Evolutionary conservation across 345 rosid genomes (phyloP).

Genomic region (Syzygium aromaticum): DNA sequence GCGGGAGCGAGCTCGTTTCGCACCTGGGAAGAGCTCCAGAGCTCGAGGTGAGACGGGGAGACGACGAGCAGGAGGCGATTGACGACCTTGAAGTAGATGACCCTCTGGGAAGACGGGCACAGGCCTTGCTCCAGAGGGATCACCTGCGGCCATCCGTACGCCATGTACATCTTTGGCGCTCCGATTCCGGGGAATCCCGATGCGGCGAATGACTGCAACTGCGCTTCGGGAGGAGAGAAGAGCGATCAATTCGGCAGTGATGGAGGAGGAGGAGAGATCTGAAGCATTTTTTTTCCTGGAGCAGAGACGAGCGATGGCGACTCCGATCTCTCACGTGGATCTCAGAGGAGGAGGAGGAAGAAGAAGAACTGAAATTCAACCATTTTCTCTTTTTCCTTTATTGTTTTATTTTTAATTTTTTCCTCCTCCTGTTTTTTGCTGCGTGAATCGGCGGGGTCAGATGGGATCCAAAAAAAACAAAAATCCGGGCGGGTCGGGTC

Average conservation of each 20-base stretch:
- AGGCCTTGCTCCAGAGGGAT: conserved; percentile 61
- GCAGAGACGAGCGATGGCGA: background rate
- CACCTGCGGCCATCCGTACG: conserved; percentile 99
- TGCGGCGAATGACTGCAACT: background rate
- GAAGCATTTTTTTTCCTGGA: background rate
- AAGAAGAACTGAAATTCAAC: background rate
- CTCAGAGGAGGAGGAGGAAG: background rate
- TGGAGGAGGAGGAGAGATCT: background rate
- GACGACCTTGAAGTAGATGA: conserved; percentile 62
- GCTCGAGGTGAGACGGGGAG: conserved; percentile 79
- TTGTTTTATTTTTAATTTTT: background rate
- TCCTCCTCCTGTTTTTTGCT: background rate
- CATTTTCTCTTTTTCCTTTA: background rate
- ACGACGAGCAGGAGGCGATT: conserved; percentile 62
- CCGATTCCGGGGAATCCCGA: background rate
- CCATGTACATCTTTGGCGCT: conserved; percentile 73
- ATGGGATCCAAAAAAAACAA: too few relatives aligned
- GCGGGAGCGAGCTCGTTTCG: background rate
- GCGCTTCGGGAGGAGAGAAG: background rate
- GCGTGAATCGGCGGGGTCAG: too few relatives aligned
- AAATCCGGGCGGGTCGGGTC: too few relatives aligned
- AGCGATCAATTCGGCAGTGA: background rate
- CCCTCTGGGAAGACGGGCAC: conserved; percentile 63
- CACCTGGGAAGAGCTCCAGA: conserved; percentile 46
- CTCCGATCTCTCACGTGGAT: background rate